phyloP scores from a whole-genome alignment of 768 basidiomycete species.

The Mycena leptocephala region DNA sequence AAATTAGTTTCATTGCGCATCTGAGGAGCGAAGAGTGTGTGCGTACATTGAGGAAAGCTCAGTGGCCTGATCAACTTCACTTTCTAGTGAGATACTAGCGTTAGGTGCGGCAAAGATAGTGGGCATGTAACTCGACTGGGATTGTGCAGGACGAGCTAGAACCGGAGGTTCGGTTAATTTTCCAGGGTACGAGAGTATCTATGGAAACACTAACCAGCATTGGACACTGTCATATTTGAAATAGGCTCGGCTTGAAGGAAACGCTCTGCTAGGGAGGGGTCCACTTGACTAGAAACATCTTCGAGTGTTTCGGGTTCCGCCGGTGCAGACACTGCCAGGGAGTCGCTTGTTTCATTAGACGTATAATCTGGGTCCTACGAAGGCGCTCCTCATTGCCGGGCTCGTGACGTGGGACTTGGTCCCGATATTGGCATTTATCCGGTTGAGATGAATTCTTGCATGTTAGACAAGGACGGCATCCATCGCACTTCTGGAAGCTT shows the following conservation, averaged over 20 bases:
- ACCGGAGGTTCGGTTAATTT: no score
- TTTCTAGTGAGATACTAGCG: neutral
- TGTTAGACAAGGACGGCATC: neutral
- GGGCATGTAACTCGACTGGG: neutral
- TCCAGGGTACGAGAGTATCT: no score
- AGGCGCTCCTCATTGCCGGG: neutral
- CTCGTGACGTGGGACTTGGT: neutral
- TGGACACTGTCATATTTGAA: no score
- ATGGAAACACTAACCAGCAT: no score
- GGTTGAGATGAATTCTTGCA: neutral
- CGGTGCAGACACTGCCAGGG: neutral
- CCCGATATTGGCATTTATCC: constrained; percentile 6
- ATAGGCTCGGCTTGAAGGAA: no score
- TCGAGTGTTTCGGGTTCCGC: neutral
- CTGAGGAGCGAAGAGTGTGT: neutral
- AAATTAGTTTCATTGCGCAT: neutral
- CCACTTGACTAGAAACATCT: no score
- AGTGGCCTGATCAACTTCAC: neutral
- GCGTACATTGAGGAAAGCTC: neutral
- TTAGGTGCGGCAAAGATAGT: neutral
- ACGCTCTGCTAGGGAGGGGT: no score
- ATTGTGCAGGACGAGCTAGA: neutral
- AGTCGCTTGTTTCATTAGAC: neutral
- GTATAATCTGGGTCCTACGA: neutral
- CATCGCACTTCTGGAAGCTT: constrained; percentile 8